Evolutionary conservation across 2,329 filamentous ascomycete genomes (phyloP).

Genomic region (Elsinoe arachidis): DNA sequence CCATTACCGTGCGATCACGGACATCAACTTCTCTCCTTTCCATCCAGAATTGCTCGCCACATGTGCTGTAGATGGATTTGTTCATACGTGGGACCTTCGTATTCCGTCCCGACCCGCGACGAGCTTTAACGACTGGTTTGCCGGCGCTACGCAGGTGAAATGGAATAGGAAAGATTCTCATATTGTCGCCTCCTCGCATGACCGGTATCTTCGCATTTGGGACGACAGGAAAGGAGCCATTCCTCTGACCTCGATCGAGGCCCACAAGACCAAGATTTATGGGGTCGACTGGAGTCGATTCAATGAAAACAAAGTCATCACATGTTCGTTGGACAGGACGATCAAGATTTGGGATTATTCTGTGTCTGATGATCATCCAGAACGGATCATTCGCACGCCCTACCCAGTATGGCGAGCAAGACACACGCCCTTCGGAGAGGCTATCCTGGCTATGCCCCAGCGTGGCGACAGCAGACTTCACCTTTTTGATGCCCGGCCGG

Average conservation of each 20-base stretch:
- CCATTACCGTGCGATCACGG: conserved; percentile 81
- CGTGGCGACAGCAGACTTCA: conserved; percentile 77
- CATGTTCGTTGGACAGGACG: conserved; percentile 82
- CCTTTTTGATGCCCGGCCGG: conserved; percentile 58
- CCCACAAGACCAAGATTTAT: conserved; percentile 89
- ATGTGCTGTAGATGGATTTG: conserved; percentile 85
- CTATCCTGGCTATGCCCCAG: conserved; percentile 84
- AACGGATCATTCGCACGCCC: conserved; percentile 69
- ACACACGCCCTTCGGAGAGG: conserved; percentile 82
- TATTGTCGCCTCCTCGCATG: conserved; percentile 82
- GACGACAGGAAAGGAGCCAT: conserved; percentile 71
- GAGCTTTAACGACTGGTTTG: conserved; percentile 86
- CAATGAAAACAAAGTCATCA: conserved; percentile 62
- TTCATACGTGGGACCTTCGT: conserved; percentile 86
- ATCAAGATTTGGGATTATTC: conserved; percentile 90
- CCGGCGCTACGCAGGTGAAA: conserved; percentile 89
- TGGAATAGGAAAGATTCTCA: conserved; percentile 84
- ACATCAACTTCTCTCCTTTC: conserved; percentile 92
- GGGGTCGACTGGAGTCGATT: conserved; percentile 90
- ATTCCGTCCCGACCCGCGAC: conserved; percentile 63
- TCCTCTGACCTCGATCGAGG: conserved; percentile 74
- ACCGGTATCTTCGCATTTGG: conserved; percentile 82
- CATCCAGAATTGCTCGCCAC: conserved; percentile 84
- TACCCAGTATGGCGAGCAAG: conserved; percentile 88
- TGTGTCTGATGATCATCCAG: conserved; percentile 53